phyloP scores from a whole-genome alignment of 164 flowering plant genomes.

The Dillenia turbinata region DNA sequence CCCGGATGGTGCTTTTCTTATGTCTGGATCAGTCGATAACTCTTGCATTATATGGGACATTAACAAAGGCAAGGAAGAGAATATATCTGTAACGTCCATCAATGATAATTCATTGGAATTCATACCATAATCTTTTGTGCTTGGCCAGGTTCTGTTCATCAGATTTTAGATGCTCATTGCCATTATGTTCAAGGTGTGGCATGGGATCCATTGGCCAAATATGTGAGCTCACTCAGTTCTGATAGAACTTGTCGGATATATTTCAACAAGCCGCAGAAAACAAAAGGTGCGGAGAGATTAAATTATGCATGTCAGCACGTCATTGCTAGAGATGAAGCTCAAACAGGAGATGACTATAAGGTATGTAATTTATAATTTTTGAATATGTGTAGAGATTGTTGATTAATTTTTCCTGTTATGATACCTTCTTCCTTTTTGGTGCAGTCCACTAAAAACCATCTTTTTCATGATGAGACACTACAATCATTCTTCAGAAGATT shows the following conservation, averaged over 20 bases:
- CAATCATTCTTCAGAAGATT: conserved; percentile 97
- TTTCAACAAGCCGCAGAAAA: conserved; percentile 60
- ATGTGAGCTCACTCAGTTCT: conserved; percentile 88
- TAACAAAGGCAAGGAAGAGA: conserved; percentile 55
- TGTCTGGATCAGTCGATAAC: conserved; percentile 97
- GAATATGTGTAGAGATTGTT: neutral
- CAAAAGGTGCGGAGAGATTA: conserved; percentile 59
- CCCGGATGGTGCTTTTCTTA: conserved; percentile 68
- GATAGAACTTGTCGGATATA: conserved; percentile 90
- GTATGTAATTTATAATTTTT: conserved; percentile 23
- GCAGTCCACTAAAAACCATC: conserved; percentile 56
- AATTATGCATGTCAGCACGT: conserved; percentile 79
- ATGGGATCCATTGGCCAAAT: conserved; percentile 87
- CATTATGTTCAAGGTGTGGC: conserved; percentile 99
- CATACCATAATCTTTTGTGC: neutral
- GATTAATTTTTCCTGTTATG: conserved; percentile 3
- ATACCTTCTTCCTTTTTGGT: conserved; percentile 7
- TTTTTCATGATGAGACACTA: conserved; percentile 95
- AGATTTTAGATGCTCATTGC: conserved; percentile 82
- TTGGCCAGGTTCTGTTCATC: conserved; percentile 77
- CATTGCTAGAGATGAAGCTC: conserved; percentile 61
- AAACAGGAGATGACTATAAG: conserved; percentile 58
- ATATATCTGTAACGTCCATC: conserved; percentile 4
- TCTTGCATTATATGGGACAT: conserved; percentile 96
- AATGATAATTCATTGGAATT: neutral